Percentiles rank a stretch among this genome's conserved stretches.
Conservation (phyloP, 495 filamentous ascomycete species). For the Annulohypoxylon bovei region DNA sequence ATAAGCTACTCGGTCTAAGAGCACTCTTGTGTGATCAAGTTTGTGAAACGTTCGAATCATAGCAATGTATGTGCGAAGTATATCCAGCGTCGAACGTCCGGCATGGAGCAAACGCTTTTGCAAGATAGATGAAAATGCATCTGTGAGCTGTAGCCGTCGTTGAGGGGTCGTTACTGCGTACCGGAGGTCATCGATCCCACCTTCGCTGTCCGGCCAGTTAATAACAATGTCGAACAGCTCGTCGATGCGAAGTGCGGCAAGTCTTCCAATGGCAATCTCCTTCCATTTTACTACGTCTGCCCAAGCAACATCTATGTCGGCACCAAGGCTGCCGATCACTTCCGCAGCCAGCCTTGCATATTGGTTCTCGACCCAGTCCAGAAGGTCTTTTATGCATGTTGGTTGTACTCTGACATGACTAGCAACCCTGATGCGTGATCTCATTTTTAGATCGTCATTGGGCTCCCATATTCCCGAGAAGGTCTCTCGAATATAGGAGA, state of each 20-base stretch:
- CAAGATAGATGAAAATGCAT: slow-evolving; percentile 73
- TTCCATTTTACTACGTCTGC: slow-evolving; percentile 80
- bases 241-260: slow-evolving; percentile 80
- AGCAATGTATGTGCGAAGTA: slow-evolving; percentile 88
- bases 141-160: slow-evolving; percentile 71
- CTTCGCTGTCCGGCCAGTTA: slow-evolving; percentile 80
- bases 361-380: slow-evolving; percentile 76
- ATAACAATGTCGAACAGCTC: slow-evolving; percentile 91
- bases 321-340: slow-evolving; percentile 59
- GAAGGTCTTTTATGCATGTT: slow-evolving; percentile 64
- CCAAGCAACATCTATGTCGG: slow-evolving; percentile 56
- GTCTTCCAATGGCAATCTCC: slow-evolving; percentile 76
- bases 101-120: slow-evolving; percentile 83
- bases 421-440: slow-evolving; percentile 20
- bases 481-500: slow-evolving; percentile 67
- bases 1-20: slow-evolving; percentile 84
- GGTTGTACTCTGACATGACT: slow-evolving; percentile 51
- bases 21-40: slow-evolving; percentile 91
- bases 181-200: slow-evolving; percentile 82
- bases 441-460: slow-evolving; percentile 36
- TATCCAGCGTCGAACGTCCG: slow-evolving; percentile 87
- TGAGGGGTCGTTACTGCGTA: slow-evolving; percentile 64
- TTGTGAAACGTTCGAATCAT: slow-evolving; percentile 89
- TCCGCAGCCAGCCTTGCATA: slow-evolving; percentile 74
- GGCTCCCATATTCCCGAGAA: slow-evolving; percentile 68